phyloP scores from a whole-genome alignment of 2,329 filamentous ascomycete species.

The Arthrocladium fulminans region DNA sequence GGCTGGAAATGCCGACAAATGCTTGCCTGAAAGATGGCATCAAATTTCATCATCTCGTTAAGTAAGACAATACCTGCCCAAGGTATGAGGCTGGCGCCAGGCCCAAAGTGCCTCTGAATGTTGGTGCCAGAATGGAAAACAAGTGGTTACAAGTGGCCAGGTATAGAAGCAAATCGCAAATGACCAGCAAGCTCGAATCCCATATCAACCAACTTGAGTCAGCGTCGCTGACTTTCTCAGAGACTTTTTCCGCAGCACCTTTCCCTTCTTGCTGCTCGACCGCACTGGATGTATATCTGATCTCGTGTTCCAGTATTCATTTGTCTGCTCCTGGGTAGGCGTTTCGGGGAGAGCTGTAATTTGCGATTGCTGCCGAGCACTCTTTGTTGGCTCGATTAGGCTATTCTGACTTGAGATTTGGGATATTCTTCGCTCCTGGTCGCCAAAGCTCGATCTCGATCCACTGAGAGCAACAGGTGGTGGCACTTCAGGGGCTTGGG shows the following conservation, averaged over 20 bases:
- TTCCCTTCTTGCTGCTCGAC: constrained; percentile 5
- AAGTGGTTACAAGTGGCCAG: constrained; percentile 2
- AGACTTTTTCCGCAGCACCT: constrained; percentile 9
- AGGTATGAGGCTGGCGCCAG: background rate
- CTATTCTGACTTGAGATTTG: background rate
- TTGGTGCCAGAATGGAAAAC: background rate
- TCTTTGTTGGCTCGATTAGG: background rate
- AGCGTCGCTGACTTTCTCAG: constrained; percentile 2
- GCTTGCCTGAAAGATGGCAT: constrained; percentile 6
- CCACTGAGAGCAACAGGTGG: background rate
- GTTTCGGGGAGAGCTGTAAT: constrained; percentile 3
- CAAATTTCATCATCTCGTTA: constrained; percentile 5
- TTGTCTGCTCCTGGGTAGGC: constrained; percentile 1
- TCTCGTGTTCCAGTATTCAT: constrained; percentile 3
- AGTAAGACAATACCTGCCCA: background rate
- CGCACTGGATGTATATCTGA: background rate
- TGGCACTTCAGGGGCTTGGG: background rate
- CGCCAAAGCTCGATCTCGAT: constrained; percentile 1
- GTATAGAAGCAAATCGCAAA: constrained; percentile 1
- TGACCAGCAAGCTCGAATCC: background rate
- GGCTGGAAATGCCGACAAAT: background rate
- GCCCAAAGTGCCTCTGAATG: background rate
- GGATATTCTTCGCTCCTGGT: background rate
- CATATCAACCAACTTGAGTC: constrained; percentile 4
- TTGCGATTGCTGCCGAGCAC: background rate